Base-by-base conservation (phyloP, 805 yeast species). In the Wickerhamiella kurtzmanii region DNA sequence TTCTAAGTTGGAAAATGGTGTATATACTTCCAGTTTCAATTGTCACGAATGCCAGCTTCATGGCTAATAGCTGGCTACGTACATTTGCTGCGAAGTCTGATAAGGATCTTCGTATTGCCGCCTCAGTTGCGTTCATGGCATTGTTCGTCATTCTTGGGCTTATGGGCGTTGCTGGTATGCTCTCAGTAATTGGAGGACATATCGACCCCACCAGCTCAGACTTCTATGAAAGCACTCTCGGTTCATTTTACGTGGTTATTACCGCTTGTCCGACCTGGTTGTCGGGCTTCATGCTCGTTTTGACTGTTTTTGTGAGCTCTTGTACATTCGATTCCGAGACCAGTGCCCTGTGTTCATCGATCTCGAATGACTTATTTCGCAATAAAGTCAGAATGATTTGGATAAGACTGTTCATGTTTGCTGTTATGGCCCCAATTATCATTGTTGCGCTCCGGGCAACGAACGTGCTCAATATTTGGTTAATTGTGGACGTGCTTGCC, bases 1-100 rank as follows among this genome's bases (percentile, higher is more conserved):
- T 74, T 53, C 69, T 87, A 37, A 95, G 95, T 16, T 87, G 95
- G 94, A 92, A 86, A 70, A 72, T 88, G 53, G 62, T 88, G 32
- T 88, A 86, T 61, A 87, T 88, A 52, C 69, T 88, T 53, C 74
- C 80, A 5, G 80, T 88, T 28, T 96, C 96, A 22, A 82, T 88
- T 59, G 74, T 86, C 48, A 83, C 96, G 32, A 88, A 88, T 58
- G 95, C 86, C 60, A 77, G 88, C 60, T 88, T 88, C 64, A 67
- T 88, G 72, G 75, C 94, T 28, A 95, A 95, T 0, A 87, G 88
- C 62, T 88, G 97, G 97, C 67, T 88, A 50, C 72, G 97, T 59
- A 84, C 97, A 0, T 88, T 88, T 68, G 95, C 97, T 4, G 80
- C 95, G 4, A 76, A 76, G 53, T 68, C 85, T 6, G 77, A 87